These are phyloP conservation scores for Vararia minispora DNA, from an alignment of 768 basidiomycete genomes.

Conservation along the genomic window DNA sequence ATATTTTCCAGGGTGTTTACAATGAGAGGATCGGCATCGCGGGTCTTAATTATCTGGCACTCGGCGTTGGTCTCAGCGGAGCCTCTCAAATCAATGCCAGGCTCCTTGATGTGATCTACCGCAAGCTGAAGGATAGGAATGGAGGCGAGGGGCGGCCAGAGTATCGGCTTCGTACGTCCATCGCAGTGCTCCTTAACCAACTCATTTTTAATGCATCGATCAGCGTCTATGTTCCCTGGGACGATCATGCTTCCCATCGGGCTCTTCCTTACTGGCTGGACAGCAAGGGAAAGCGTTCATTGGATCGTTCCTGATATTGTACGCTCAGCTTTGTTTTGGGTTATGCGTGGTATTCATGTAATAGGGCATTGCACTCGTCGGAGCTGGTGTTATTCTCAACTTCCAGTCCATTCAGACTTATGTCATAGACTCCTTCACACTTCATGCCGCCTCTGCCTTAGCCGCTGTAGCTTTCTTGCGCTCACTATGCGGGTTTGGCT, in stretches of 20 bases:
- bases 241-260: conserved; percentile 54
- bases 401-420: conserved; percentile 61
- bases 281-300: conserved; percentile 39
- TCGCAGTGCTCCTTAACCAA: no score
- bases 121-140: conserved; percentile 38
- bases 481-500: conserved; percentile 58
- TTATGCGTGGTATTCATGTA: background rate
- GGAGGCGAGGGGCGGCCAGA: conserved; percentile 44
- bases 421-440: conserved; percentile 53
- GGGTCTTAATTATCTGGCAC: conserved; percentile 60
- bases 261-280: conserved; percentile 62
- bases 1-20: conserved; percentile 46
- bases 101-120: conserved; percentile 45
- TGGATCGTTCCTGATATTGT: conserved; percentile 71
- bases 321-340: conserved; percentile 14
- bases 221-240: conserved; percentile 50
- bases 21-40: conserved; percentile 43
- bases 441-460: conserved; percentile 60
- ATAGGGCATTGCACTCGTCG: conserved; percentile 47
- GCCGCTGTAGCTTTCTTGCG: conserved; percentile 56
- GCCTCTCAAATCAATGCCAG: conserved; percentile 45
- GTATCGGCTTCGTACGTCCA: conserved; percentile 34
- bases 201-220: no score
- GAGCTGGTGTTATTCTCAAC: conserved; percentile 43
- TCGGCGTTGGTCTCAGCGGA: conserved; percentile 48